phyloP scores from a whole-genome alignment of 305 asterid genomes.

The Rubia peregrina region DNA sequence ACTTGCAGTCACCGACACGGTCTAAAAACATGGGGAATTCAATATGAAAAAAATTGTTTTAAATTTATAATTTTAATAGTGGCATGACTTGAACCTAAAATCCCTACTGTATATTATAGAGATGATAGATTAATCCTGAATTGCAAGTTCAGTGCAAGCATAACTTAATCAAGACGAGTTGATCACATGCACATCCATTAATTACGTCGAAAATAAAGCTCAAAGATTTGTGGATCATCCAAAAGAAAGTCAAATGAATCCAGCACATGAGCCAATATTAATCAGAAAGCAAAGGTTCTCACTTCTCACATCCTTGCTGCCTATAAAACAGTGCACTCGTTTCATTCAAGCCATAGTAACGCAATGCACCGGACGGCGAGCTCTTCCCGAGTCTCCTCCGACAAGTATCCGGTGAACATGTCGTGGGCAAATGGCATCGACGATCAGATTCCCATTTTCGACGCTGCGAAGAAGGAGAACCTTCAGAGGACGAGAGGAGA shows the following conservation, averaged over 20 bases:
- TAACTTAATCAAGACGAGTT: background rate
- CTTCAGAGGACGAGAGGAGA: constrained; percentile 26
- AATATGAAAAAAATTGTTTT: no score
- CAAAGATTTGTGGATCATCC: background rate
- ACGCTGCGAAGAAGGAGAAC: constrained; percentile 35
- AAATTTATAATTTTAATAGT: no score
- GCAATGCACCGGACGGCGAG: constrained; percentile 47
- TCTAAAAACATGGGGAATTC: no score
- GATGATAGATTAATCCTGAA: no score
- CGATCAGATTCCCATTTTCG: constrained; percentile 5
- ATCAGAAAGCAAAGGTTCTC: constrained; percentile 3
- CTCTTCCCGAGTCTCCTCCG: constrained; percentile 35
- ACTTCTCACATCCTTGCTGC: background rate
- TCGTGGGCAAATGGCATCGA: background rate
- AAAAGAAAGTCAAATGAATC: constrained; percentile 14
- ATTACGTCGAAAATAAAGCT: constrained; percentile 12
- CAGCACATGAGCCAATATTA: background rate
- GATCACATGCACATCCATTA: constrained; percentile 15
- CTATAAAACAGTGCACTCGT: constrained; percentile 3
- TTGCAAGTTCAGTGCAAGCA: no score
- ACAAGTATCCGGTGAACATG: constrained; percentile 29
- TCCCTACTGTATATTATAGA: no score
- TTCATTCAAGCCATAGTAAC: background rate
- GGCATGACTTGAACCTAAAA: no score
- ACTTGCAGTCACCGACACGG: no score